Conservation (phyloP, 1,139 yeast genomes). For the Meyerozyma guilliermondii region DNA sequence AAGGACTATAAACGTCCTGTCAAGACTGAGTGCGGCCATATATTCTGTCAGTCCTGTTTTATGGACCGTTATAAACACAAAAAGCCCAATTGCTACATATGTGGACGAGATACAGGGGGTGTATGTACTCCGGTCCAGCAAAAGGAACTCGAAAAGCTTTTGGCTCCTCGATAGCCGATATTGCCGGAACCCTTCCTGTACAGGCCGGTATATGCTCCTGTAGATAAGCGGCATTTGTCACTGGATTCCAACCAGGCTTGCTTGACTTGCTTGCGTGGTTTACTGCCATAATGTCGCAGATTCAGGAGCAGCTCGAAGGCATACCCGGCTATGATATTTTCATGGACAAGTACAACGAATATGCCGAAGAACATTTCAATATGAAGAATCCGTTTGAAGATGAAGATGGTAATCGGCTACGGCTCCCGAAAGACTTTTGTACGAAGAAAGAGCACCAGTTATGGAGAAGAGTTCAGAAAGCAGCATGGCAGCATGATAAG, state of each 20-base stretch:
- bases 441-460: slow-evolving; percentile 58
- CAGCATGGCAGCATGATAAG: slow-evolving; percentile 84
- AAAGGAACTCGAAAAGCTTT: slow-evolving; percentile 5
- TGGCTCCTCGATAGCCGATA: background rate
- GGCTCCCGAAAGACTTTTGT: slow-evolving; percentile 49
- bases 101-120: slow-evolving; percentile 57
- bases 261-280: background rate
- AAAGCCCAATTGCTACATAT: slow-evolving; percentile 45
- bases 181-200: background rate
- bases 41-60: slow-evolving; percentile 65
- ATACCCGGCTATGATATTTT: slow-evolving; percentile 55
- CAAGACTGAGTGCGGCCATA: slow-evolving; percentile 60
- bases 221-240: background rate
- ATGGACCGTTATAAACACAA: slow-evolving; percentile 40
- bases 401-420: slow-evolving; percentile 49
- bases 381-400: slow-evolving; percentile 66
- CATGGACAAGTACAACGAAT: slow-evolving; percentile 57
- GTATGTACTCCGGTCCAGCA: slow-evolving; percentile 29
- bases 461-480: slow-evolving; percentile 68
- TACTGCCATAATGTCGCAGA: slow-evolving; percentile 19
- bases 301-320: slow-evolving; percentile 39
- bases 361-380: slow-evolving; percentile 56
- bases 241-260: too few species aligned
- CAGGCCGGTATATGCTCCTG: background rate
- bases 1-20: slow-evolving; percentile 54